Base-by-base conservation (phyloP, 2,329 filamentous ascomycete species). In the Fusarium sterilihyphosum region DNA sequence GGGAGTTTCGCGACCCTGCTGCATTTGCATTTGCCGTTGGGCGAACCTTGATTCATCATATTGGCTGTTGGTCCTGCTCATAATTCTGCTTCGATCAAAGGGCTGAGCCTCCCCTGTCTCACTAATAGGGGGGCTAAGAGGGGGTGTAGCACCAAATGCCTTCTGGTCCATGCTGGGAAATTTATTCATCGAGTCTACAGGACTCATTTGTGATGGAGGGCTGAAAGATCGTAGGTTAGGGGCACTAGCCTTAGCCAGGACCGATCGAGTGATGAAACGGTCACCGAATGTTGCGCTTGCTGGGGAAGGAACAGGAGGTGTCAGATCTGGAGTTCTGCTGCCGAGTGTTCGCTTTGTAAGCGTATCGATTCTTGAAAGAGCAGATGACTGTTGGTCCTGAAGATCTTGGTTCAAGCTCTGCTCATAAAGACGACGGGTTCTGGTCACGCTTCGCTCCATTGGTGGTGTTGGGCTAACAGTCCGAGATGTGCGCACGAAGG, bases 1-100 rank as follows among this genome's bases (percentile, higher is more conserved):
- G 1, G 92, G 89, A 0, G 90, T 90, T 64, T 92, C 92, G 33
- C 92, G 89, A 35, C 92, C 93, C 78, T 93, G 90, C 73, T 96
- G 93, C 81, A 98, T 89, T 80, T 95, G 93, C 54, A 93, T 85
- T 78, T 97, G 93, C 50, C 94, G 90, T 79, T 97, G 92, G 10
- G 93, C 89, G 78, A 94, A 98, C 78, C 94, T 93, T 26, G 92
- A 90, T 78, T 98, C 95, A 78, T 97, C 94, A 76, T 96, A 98
- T 13, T 91, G 89, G 58, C 92, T 89, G 73, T 92, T 92, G 68
- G 89, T 88, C 31, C 88, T 83, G 26, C 86, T 83, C 2, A 94
- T 93, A 1, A 94, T 97, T 80, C 96, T 97, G 59, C 93, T 94
- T 53, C 90, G 86, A 76, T 98, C 95, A 20, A 97, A 86, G 2